A percentile compares a stretch with the other conserved stretches of the same genome.
phyloP scores from a whole-genome alignment of 2,329 filamentous ascomycete genomes.

The Penicillium thymicola region DNA sequence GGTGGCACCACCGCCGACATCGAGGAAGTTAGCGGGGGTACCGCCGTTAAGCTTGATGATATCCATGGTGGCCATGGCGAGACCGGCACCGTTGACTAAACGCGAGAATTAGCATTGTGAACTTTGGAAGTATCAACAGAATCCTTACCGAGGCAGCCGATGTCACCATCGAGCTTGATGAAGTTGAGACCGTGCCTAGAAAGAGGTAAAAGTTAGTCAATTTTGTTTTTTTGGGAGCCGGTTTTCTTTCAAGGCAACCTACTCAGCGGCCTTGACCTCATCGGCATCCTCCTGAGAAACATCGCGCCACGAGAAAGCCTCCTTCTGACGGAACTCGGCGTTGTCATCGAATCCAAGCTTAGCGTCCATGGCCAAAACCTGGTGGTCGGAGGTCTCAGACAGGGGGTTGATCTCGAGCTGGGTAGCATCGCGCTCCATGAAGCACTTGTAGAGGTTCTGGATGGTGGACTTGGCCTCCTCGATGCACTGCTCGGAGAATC shows the following conservation, averaged over 20 bases:
- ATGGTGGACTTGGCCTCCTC: slow-evolving; percentile 94
- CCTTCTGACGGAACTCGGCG: slow-evolving; percentile 96
- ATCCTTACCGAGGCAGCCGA: slow-evolving; percentile 72
- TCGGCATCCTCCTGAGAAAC: slow-evolving; percentile 93
- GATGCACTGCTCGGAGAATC: slow-evolving; percentile 97
- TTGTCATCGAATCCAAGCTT: slow-evolving; percentile 99
- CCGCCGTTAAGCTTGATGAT: slow-evolving; percentile 99
- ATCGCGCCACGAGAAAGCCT: slow-evolving; percentile 91
- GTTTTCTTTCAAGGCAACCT: slow-evolving; percentile 29
- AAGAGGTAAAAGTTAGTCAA: not conserved
- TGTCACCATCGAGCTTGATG: slow-evolving; percentile 99
- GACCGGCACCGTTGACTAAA: slow-evolving; percentile 89
- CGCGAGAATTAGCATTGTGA: slow-evolving; percentile 1
- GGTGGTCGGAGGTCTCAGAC: slow-evolving; percentile 95
- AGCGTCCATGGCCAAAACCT: slow-evolving; percentile 98
- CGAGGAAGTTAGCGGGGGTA: slow-evolving; percentile 94
- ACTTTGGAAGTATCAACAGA: not conserved
- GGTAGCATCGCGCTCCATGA: slow-evolving; percentile 96
- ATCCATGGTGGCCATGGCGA: slow-evolving; percentile 99
- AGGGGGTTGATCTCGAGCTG: slow-evolving; percentile 99
- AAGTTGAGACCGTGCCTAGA: slow-evolving; percentile 78
- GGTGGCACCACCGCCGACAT: slow-evolving; percentile 96
- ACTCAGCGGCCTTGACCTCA: slow-evolving; percentile 94
- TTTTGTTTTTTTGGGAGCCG: not conserved
- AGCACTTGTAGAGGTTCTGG: slow-evolving; percentile 98